Base-by-base conservation (phyloP, 257 asterid genomes). In the Petunia secreta region DNA sequence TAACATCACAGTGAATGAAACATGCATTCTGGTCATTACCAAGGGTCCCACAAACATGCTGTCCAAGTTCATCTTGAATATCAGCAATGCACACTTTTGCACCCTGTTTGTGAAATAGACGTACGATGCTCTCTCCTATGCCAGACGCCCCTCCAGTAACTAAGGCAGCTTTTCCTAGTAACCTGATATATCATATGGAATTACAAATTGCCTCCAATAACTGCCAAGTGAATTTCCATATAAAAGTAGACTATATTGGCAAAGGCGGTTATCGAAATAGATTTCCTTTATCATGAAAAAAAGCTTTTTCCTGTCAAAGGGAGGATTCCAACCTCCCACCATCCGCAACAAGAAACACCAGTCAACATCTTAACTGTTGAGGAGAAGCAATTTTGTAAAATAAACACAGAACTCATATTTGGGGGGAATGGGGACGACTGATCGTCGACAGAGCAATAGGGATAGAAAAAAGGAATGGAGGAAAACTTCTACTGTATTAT, bases 61-160 rank as follows among this genome's bases (percentile, higher is more conserved):
- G 87, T 58, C 96, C 92, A 14, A 53, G 82, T 14, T 89, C 85
- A 75, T 91, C 97, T 89, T 87, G 90, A 66, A 96, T 84, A 79
- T 96, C 99, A 13, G 91, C 92, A 75, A 96, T 73, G 65, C 97
- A 91, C 43, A 94, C 95, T 85, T 88, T 94, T 59, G 97, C 97
- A 10, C 99, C 98, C 4, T 96, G 99, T 80, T 82, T 86, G 80
- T 85, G 91, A 80, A 96, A 90, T 52, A 90, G 80, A 0, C 89
- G 94, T 54, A 90, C 97, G 4, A 89, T 96, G 91, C 95, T 90
- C 87, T 90, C 98, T 16, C 99, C 98, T 36, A 94, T 94, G 68
- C 99, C 99, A 63, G 78, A 58, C 11, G 98, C 98, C 55, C 99
- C 99, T 77, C 99, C 98, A 1, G 98, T 96, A 75, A 94, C 96